phyloP scores from a whole-genome alignment of 1,139 yeast genomes.

The Sugiyamaella japonica region DNA sequence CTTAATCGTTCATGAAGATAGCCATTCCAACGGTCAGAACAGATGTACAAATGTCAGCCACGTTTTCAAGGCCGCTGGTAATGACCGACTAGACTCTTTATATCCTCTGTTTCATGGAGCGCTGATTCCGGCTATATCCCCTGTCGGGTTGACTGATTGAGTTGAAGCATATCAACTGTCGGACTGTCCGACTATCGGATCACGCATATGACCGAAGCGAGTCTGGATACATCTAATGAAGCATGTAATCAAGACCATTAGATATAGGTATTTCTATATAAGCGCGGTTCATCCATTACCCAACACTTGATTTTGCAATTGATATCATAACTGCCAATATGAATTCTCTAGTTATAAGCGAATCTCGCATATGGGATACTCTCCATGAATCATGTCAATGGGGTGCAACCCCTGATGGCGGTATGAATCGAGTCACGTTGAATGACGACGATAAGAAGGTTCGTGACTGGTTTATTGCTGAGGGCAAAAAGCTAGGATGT shows the following conservation, averaged over 20 bases:
- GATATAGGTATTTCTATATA: too few species aligned
- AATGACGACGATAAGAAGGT: slow-evolving; percentile 62
- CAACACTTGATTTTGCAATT: slow-evolving; percentile 41
- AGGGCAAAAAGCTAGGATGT: slow-evolving; percentile 57
- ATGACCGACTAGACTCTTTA: too few species aligned
- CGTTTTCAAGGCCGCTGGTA: too few species aligned
- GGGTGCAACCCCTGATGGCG: slow-evolving; percentile 70
- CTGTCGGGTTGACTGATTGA: not conserved
- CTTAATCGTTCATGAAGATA: too few species aligned
- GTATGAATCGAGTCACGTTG: slow-evolving; percentile 55
- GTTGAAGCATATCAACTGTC: not conserved
- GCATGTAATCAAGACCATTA: too few species aligned
- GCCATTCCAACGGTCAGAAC: too few species aligned
- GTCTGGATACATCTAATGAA: too few species aligned
- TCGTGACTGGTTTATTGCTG: slow-evolving; percentile 65
- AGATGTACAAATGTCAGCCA: too few species aligned
- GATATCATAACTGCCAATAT: slow-evolving; percentile 62
- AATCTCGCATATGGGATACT: slow-evolving; percentile 53
- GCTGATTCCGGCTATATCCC: too few species aligned
- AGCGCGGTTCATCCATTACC: too few species aligned
- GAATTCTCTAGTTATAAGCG: slow-evolving; percentile 27
- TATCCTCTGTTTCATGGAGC: too few species aligned
- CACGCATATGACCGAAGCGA: too few species aligned
- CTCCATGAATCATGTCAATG: slow-evolving; percentile 62
- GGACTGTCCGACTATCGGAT: not conserved